Evolutionary conservation across 768 basidiomycete species (phyloP), one percentile per base, ranked within the genome.

Genomic region (Boletus rubropictus): DNA sequence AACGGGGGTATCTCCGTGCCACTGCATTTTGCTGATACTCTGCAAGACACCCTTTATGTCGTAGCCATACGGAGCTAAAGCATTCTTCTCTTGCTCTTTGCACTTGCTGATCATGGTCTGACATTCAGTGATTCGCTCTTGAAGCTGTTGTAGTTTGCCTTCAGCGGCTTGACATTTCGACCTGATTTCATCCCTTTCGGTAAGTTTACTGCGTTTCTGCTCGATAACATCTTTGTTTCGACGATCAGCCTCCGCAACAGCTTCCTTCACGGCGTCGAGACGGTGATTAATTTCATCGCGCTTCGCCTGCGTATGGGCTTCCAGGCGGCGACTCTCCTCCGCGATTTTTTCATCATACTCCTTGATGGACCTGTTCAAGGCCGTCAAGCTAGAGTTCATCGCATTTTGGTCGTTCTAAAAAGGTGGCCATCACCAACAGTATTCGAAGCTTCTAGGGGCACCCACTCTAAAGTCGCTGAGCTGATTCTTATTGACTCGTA

Each of bases 1-100:
- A 28, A 89, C 64, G 0, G 88, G 87, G 17, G 58, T 59, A 38
- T 81, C 74, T 3, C 89, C 89, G 22, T 69, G 51, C 90, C 89
- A 91, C 5, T 46, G 67, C 61, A 66, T 69, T 24, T 55, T 58
- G 36, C 66, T 61, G 44, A 93, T 81, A 33, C 65, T 69, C 9
- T 72, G 71, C 36, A 88, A 56, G 7, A 90, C 73, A 0, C 55
- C 56, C 49, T 80, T 77, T 60, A 89, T 81, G 38, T 81, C 72
- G 27, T 59, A 63, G 3, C 88, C 88, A 53, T 81, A 89, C 2
- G 80, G 73, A 9, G 78, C 71, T 14, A 83, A 72, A 34, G 69
- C 72, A 56, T 86, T 81, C 50, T 74, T 72, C 55, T 81, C 78
- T 32, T 75, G 70, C 39, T 76, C 72, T 36, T 63, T 69, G 35